These are phyloP conservation scores for Boletus edulis DNA, from an alignment of 768 basidiomycete species.

Conservation along the genomic window DNA sequence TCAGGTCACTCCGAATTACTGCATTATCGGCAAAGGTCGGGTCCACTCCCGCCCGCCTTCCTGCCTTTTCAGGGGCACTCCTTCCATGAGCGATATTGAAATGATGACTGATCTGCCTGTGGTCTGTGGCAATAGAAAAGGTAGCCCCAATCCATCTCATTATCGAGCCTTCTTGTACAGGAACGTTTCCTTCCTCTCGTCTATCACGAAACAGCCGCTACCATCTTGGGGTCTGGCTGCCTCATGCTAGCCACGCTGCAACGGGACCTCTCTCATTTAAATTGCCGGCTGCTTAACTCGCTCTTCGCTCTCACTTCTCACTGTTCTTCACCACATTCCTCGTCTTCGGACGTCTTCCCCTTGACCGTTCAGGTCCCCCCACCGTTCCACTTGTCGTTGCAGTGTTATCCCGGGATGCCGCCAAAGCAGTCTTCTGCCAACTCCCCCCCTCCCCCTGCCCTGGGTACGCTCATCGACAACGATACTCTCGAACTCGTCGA, in stretches of 20 bases:
- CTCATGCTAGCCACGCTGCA: conserved; percentile 38
- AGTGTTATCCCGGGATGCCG: conserved; percentile 27
- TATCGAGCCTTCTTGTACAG: conserved; percentile 29
- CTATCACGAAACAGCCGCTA: conserved; percentile 33
- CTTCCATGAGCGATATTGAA: conserved; percentile 26
- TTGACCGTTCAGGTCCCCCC: conserved; percentile 25
- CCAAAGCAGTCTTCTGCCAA: conserved; percentile 32
- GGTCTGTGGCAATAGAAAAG: conserved; percentile 31
- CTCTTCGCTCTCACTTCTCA: conserved; percentile 28
- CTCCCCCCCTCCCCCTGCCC: conserved; percentile 47
- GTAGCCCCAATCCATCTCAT: conserved; percentile 16
- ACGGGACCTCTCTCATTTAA: conserved; percentile 31
- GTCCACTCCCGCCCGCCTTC: conserved; percentile 11
- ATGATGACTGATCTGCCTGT: conserved; percentile 31
- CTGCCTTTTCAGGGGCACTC: conserved; percentile 28
- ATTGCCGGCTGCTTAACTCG: conserved; percentile 23
- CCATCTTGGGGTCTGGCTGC: conserved; percentile 29
- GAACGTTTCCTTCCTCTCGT: conserved; percentile 29
- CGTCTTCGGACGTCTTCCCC: conserved; percentile 20
- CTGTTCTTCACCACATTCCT: conserved; percentile 17
- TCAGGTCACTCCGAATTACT: too few relatives aligned
- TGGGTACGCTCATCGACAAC: conserved; percentile 83
- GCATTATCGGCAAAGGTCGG: not conserved
- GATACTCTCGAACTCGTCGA: conserved; percentile 80
- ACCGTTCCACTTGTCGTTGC: conserved; percentile 14